Percentiles rank a stretch among this genome's conserved stretches.
phyloP scores from a whole-genome alignment of 352 stramenopile genomes.

The Phytophthora tubulina region DNA sequence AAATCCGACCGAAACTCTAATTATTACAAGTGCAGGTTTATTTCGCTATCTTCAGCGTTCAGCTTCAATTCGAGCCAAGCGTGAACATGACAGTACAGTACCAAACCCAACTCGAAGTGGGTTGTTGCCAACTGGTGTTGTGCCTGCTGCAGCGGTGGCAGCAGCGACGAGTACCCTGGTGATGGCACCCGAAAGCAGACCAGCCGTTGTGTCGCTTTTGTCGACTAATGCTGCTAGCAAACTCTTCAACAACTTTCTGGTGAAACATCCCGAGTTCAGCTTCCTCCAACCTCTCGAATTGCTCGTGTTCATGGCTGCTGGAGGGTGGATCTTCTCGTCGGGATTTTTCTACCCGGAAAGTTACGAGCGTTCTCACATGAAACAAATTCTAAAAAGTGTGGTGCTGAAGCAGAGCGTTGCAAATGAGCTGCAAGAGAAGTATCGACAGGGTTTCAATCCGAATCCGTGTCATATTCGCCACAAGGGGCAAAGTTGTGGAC shows the following conservation, averaged over 20 bases:
- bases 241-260: constrained; percentile 14
- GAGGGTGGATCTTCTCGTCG: constrained; percentile 25
- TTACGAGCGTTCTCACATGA: constrained; percentile 28
- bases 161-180: constrained; percentile 8
- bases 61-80: constrained; percentile 17
- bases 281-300: constrained; percentile 19
- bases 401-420: constrained; percentile 12
- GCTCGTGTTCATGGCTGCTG: constrained; percentile 21
- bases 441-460: constrained; percentile 16
- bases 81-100: background rate
- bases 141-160: constrained; percentile 9
- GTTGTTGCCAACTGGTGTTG: constrained; percentile 1
- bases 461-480: constrained; percentile 21
- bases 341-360: constrained; percentile 27
- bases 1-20: background rate
- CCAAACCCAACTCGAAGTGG: background rate
- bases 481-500: constrained; percentile 4
- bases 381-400: constrained; percentile 22
- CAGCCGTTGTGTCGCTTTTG: constrained; percentile 15
- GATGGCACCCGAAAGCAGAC: constrained; percentile 11
- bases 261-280: constrained; percentile 4
- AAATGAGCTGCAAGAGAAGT: constrained; percentile 17
- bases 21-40: constrained; percentile 25
- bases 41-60: constrained; percentile 53
- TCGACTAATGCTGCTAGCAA: constrained; percentile 14